These are phyloP conservation scores for Fagus crenata DNA, from an alignment of 306 rosid species.

Conservation along the genomic window DNA sequence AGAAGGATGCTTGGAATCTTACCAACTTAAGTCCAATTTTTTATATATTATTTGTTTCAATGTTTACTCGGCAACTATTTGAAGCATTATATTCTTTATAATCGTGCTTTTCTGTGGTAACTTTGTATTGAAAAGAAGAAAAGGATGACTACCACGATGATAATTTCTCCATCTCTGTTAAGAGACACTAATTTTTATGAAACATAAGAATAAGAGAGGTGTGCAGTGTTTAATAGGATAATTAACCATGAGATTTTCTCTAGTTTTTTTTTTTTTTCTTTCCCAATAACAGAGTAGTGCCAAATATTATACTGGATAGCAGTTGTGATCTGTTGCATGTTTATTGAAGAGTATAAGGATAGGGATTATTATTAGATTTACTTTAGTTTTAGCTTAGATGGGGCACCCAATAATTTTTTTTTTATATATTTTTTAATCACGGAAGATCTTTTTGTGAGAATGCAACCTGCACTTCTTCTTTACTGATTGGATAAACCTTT, in stretches of 20 bases:
- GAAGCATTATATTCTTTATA: slow-evolving; percentile 40
- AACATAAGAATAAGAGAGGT: neutral
- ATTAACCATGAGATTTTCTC: too few species aligned
- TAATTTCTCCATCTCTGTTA: slow-evolving; percentile 11
- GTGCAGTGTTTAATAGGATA: neutral
- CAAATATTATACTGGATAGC: neutral
- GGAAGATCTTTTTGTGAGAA: neutral
- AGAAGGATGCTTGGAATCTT: slow-evolving; percentile 30
- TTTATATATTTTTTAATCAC: neutral
- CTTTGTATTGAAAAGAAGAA: slow-evolving; percentile 20
- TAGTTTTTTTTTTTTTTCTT: too few species aligned
- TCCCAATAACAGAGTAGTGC: too few species aligned
- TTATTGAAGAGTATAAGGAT: neutral
- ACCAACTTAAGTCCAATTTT: slow-evolving; percentile 29
- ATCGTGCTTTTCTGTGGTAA: slow-evolving; percentile 22
- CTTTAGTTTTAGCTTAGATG: neutral
- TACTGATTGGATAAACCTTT: neutral
- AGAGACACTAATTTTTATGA: neutral
- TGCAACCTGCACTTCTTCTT: neutral
- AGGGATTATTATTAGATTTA: neutral
- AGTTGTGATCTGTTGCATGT: neutral
- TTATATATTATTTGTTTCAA: slow-evolving; percentile 12
- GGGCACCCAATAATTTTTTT: neutral
- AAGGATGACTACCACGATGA: slow-evolving; percentile 21
- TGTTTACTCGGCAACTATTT: slow-evolving; percentile 16